phyloP scores from a whole-genome alignment of 75 land plant genomes.

The Pinus tabuliformis region DNA sequence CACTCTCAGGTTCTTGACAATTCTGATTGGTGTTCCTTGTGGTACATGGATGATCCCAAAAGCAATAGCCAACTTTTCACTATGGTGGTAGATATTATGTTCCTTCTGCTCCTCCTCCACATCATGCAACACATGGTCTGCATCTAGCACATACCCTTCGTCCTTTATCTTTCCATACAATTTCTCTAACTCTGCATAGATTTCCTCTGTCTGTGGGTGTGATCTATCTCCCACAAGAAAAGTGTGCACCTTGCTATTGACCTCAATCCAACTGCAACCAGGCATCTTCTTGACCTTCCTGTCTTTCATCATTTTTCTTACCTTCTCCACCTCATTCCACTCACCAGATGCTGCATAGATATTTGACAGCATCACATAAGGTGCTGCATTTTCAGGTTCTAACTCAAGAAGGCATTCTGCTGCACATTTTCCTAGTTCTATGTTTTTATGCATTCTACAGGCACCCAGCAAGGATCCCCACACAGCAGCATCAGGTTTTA shows the following conservation, averaged over 20 bases:
- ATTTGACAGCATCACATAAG: conserved; percentile 36
- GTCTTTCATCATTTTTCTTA: conserved; percentile 26
- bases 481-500: conserved; percentile 16
- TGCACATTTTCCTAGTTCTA: conserved; percentile 24
- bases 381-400: conserved; percentile 27
- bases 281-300: conserved; percentile 28
- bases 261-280: conserved; percentile 34
- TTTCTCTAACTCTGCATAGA: conserved; percentile 7
- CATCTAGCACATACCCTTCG: conserved; percentile 5
- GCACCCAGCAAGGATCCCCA: conserved; percentile 50
- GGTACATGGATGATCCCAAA: conserved; percentile 12
- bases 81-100: conserved; percentile 3
- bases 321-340: conserved; percentile 13
- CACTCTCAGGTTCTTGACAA: conserved; percentile 19
- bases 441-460: conserved; percentile 22
- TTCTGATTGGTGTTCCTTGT: conserved; percentile 3
- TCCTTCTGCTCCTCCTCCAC: conserved; percentile 12
- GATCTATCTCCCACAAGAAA: conserved; percentile 6
- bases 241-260: not conserved
- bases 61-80: conserved; percentile 19
- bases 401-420: conserved; percentile 26
- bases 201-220: conserved; percentile 3
- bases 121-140: conserved; percentile 4
- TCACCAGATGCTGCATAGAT: conserved; percentile 20
- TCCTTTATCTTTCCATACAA: conserved; percentile 10